Evolutionary conservation across 257 asterid genomes (phyloP), one percentile per base, ranked within the genome.

Genomic region (Forsythia suspensa): DNA sequence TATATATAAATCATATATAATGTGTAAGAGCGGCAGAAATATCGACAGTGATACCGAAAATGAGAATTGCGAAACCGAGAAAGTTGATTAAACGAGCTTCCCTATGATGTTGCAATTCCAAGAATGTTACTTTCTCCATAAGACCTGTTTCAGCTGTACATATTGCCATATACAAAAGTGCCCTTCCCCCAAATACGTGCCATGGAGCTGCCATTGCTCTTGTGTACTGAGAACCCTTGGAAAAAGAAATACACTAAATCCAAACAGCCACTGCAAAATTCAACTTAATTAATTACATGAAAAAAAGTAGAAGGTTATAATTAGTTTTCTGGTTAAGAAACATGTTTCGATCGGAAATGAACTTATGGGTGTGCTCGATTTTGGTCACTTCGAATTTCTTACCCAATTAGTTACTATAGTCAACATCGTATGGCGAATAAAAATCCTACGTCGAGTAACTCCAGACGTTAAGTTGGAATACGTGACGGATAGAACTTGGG

Each of bases 131-230:
- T 78, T 88, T 93, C 88, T 91, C 80, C 98, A 89, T 91, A 57
- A 93, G 74, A 43, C 98, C 98, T 0, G 97, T 93, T 77, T 84
- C 61, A 2, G 97, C 96, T 0, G 97, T 74, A 39, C 89, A 82
- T 75, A 91, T 90, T 74, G 93, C 89, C 98, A 93, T 91, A 70
- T 85, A 90, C 8, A 89, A 37, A 0, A 91, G 86, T 37, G 86
- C 89, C 74, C 93, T 80, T 0, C 97, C 97, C 5, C 83, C 83
- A 10, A 77, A 79, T 34, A 90, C 65, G 71, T 93, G 98, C 95
- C 92, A 90, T 4, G 92, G 92, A 0, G 76, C 52, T 0, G 79
- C 72, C 75, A 85, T 55, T 7, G 59, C 82, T 78, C 93, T 85
- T 18, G 83, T 34, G 10, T 83, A 89, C 38, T 5, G 1, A 0